Percentiles rank a stretch among this genome's conserved stretches.
Conservation (phyloP, 2,329 filamentous ascomycete species). For the Volutella citrinella region DNA sequence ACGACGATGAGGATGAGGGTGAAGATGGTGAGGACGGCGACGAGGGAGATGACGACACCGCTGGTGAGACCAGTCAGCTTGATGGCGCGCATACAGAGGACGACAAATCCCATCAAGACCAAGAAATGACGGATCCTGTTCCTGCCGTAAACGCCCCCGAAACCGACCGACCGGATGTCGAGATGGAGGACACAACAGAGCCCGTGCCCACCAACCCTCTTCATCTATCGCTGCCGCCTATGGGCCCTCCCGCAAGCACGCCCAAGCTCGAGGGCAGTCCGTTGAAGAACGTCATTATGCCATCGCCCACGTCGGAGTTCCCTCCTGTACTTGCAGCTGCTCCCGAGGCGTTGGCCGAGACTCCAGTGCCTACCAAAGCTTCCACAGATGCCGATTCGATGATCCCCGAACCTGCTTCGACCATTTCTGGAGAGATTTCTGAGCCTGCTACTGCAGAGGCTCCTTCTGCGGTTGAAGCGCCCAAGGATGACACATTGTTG, state of each 20-base stretch:
- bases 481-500: conserved; percentile 23
- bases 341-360: background rate
- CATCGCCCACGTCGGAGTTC: conserved; percentile 41
- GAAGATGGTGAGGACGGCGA: conserved; percentile 45
- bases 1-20: conserved; percentile 46
- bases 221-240: conserved; percentile 28
- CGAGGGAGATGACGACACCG: conserved; percentile 35
- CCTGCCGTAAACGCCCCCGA: conserved; percentile 24
- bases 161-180: conserved; percentile 17
- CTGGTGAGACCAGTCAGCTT: conserved; percentile 22
- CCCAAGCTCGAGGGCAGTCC: conserved; percentile 48
- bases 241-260: conserved; percentile 25
- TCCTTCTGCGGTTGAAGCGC: conserved; percentile 18
- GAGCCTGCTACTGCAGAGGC: conserved; percentile 24
- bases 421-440: conserved; percentile 28
- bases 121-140: conserved; percentile 36
- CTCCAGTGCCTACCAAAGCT: background rate
- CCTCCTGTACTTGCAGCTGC: background rate
- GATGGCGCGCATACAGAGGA: conserved; percentile 29
- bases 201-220: conserved; percentile 27
- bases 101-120: conserved; percentile 30
- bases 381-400: conserved; percentile 20
- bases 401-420: conserved; percentile 30
- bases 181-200: conserved; percentile 20
- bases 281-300: conserved; percentile 49